These are phyloP conservation scores for Grammothele lineata DNA, from an alignment of 768 basidiomycete species.

Conservation along the genomic window DNA sequence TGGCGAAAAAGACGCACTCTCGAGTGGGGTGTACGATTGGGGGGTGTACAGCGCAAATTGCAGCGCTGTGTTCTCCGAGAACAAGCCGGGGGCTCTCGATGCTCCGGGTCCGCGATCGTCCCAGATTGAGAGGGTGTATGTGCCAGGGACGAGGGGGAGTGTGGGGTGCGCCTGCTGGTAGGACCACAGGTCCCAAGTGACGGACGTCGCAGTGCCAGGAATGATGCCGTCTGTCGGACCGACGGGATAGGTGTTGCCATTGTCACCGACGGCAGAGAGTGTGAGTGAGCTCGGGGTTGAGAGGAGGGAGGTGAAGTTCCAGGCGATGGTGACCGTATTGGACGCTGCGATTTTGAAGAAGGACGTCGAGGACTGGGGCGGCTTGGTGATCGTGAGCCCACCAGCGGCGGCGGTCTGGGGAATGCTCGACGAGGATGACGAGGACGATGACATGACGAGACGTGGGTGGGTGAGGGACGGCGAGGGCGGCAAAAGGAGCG, in stretches of 20 bases:
- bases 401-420: conserved; percentile 56
- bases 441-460: background rate
- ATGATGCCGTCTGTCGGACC: conserved; percentile 73
- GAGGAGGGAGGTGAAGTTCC: conserved; percentile 80
- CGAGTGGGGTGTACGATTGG: conserved; percentile 60
- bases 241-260: conserved; percentile 87
- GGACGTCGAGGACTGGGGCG: conserved; percentile 74
- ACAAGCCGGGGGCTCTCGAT: conserved; percentile 52
- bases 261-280: conserved; percentile 75
- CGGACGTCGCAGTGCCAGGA: conserved; percentile 62
- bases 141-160: conserved; percentile 67
- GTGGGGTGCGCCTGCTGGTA: conserved; percentile 63
- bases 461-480: background rate
- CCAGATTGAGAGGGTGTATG: conserved; percentile 77
- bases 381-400: conserved; percentile 70
- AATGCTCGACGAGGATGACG: conserved; percentile 26
- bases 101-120: conserved; percentile 75
- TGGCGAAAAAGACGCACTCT: conserved; percentile 34
- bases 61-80: conserved; percentile 65
- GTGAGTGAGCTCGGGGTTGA: conserved; percentile 72
- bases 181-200: conserved; percentile 77
- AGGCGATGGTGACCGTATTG: conserved; percentile 80
- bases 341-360: conserved; percentile 83
- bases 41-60: conserved; percentile 86
- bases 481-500: background rate